Percentiles rank a stretch among this genome's conserved stretches.
phyloP scores from a whole-genome alignment of 805 yeast species.

The Lipomyces japonicus region DNA sequence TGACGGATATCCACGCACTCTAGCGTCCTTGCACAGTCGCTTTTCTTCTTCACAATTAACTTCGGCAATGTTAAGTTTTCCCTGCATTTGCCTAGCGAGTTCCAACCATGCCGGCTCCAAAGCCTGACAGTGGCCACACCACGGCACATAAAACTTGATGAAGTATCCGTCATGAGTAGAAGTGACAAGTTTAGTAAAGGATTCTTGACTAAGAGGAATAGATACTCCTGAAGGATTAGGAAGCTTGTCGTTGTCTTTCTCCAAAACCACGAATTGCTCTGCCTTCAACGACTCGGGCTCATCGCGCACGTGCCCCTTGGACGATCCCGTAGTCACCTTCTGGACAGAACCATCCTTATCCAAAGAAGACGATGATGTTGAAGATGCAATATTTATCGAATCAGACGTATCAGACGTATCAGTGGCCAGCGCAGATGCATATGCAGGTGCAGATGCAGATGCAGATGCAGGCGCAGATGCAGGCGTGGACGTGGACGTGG shows the following conservation, averaged over 20 bases:
- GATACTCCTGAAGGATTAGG: constrained; percentile 41
- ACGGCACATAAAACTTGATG: constrained; percentile 42
- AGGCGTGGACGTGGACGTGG: too few species aligned
- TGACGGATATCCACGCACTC: constrained; percentile 34
- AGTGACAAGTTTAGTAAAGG: constrained; percentile 34
- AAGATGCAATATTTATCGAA: not conserved
- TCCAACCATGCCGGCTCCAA: constrained; percentile 40
- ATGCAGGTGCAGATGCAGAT: too few species aligned
- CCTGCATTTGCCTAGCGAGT: constrained; percentile 36
- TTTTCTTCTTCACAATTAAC: constrained; percentile 40
- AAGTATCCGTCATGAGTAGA: constrained; percentile 39
- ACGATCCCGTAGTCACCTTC: constrained; percentile 10
- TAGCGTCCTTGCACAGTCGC: constrained; percentile 36
- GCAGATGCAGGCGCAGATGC: too few species aligned
- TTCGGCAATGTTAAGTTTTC: constrained; percentile 40
- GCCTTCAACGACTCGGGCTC: constrained; percentile 1
- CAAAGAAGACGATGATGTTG: constrained; percentile 4
- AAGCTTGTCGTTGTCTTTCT: not conserved
- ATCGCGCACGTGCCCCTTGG: constrained; percentile 5
- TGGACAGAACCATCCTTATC: constrained; percentile 14
- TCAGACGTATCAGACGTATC: not conserved
- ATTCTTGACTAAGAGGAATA: constrained; percentile 31
- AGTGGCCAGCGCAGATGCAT: too few species aligned
- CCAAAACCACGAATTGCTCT: not conserved
- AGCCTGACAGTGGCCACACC: constrained; percentile 41